These are phyloP conservation scores for Ligustrum vulgare DNA, from an alignment of 257 asterid genomes.

Conservation along the genomic window DNA sequence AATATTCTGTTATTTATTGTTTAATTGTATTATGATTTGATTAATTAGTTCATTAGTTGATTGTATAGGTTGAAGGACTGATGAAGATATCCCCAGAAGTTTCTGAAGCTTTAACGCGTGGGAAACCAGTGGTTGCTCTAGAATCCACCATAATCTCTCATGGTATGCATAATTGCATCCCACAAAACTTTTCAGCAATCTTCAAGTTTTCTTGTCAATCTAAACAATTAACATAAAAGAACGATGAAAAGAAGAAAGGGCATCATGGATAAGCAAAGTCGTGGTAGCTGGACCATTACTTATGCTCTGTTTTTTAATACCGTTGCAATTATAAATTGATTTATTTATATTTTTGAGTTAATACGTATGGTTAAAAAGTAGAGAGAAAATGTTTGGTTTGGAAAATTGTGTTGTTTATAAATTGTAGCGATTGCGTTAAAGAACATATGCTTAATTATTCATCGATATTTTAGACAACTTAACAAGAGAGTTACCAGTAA, in stretches of 20 bases:
- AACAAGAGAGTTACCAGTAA: background rate
- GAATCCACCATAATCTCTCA: slow-evolving; percentile 95
- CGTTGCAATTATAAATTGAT: no score
- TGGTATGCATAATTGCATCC: slow-evolving; percentile 41
- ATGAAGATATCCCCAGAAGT: slow-evolving; percentile 71
- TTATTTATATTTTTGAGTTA: no score
- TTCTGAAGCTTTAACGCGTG: slow-evolving; percentile 72
- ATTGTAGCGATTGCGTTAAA: no score
- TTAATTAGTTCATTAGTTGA: slow-evolving; percentile 1
- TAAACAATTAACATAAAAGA: background rate
- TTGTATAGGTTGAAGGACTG: slow-evolving; percentile 35
- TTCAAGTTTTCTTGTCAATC: background rate
- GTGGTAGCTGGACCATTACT: background rate
- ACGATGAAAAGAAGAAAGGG: background rate
- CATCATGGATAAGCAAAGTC: background rate
- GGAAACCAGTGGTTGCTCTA: slow-evolving; percentile 86
- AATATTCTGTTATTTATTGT: background rate
- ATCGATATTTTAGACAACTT: background rate
- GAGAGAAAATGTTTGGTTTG: no score
- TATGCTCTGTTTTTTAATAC: no score
- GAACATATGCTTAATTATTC: no score
- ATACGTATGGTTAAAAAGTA: no score
- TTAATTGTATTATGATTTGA: background rate
- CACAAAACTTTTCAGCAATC: background rate
- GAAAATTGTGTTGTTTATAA: no score